Evolutionary conservation across 176 grass and related monocot genomes (phyloP).

Genomic region (Puya raimondii): DNA sequence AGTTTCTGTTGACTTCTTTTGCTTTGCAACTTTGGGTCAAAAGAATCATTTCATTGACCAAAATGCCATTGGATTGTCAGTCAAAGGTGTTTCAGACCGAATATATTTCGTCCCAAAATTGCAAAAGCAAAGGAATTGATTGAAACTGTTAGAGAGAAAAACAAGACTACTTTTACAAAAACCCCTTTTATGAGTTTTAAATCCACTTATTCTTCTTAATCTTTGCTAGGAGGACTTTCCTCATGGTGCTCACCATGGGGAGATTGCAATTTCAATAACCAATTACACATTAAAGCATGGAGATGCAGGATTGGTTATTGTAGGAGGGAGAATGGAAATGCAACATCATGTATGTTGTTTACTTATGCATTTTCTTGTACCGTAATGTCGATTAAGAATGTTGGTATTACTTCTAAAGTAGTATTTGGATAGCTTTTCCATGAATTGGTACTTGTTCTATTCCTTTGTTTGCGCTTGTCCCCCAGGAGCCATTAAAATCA

Average conservation of each 20-base stretch:
- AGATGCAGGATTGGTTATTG: slow-evolving; percentile 70
- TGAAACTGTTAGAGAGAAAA: too few relatives aligned
- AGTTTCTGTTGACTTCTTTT: neutral
- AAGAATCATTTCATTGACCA: too few relatives aligned
- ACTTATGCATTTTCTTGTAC: neutral
- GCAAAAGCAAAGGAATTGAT: too few relatives aligned
- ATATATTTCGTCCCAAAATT: too few relatives aligned
- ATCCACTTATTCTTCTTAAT: neutral
- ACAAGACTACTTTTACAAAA: too few relatives aligned
- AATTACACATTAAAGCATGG: slow-evolving; percentile 94
- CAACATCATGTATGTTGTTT: slow-evolving; percentile 57
- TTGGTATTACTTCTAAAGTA: neutral
- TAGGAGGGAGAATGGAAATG: slow-evolving; percentile 96
- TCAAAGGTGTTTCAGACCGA: too few relatives aligned
- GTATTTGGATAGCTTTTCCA: neutral
- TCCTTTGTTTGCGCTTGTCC: too few relatives aligned
- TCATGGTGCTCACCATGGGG: slow-evolving; percentile 66
- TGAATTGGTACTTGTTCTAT: neutral
- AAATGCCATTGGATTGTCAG: too few relatives aligned
- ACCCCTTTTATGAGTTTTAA: neutral
- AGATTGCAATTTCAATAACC: slow-evolving; percentile 69
- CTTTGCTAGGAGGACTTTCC: slow-evolving; percentile 56
- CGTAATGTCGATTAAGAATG: neutral
- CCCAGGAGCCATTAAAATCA: neutral
- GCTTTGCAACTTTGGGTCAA: neutral